Evolutionary conservation across 2,329 filamentous ascomycete genomes (phyloP).

Genomic region (Beauveria sp.): DNA sequence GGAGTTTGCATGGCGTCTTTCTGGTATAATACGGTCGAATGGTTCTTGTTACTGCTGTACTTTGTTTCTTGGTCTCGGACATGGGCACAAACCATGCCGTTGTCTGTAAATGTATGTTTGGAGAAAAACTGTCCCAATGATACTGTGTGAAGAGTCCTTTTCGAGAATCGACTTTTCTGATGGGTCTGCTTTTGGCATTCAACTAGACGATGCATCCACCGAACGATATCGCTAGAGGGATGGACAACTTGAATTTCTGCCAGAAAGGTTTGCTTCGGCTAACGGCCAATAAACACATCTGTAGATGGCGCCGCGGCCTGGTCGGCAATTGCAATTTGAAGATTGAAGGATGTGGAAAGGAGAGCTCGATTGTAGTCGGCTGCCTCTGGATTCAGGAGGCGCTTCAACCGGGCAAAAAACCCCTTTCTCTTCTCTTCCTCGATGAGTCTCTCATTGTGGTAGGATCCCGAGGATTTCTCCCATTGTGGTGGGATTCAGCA

Average conservation of each 20-base stretch:
- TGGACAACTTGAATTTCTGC: no score
- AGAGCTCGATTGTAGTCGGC: no score
- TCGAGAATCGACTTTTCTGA: not conserved
- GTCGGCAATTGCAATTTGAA: no score
- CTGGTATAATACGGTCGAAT: not conserved
- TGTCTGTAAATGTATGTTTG: not conserved
- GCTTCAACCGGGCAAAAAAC: not conserved
- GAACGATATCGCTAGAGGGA: no score
- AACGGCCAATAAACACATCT: not conserved
- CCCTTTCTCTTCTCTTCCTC: not conserved
- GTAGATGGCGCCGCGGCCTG: not conserved
- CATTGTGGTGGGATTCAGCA: not conserved
- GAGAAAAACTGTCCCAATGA: no score
- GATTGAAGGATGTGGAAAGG: no score
- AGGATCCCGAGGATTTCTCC: not conserved
- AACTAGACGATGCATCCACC: no score
- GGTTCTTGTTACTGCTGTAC: not conserved
- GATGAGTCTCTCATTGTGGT: no score
- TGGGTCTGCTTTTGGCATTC: no score
- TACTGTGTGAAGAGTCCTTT: not conserved
- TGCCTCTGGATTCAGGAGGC: not conserved
- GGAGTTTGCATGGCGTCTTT: conserved; percentile 3
- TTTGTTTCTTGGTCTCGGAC: not conserved
- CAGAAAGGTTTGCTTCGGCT: not conserved
- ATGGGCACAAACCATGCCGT: not conserved